Conservation (phyloP, 495 filamentous ascomycete genomes). For the Neurospora tetraspora region DNA sequence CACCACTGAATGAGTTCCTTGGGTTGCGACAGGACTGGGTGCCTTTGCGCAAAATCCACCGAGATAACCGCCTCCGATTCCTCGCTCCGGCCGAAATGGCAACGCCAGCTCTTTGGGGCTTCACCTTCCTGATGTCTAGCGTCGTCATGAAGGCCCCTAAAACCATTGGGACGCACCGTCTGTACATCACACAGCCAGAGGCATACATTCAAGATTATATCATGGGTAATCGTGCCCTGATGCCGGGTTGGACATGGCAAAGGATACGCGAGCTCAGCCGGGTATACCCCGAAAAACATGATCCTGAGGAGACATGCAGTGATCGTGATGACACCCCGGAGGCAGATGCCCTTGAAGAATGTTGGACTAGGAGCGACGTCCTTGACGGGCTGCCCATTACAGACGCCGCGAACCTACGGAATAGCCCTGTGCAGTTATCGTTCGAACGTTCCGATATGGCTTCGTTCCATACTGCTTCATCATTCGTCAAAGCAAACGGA, state of each 20-base stretch:
- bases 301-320: constrained; percentile 9
- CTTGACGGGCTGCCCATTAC: constrained; percentile 39
- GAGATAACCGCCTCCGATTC: constrained; percentile 55
- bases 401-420: constrained; percentile 30
- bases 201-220: constrained; percentile 52
- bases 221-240: constrained; percentile 34
- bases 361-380: constrained; percentile 38
- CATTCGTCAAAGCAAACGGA: constrained; percentile 13
- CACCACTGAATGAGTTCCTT: constrained; percentile 30
- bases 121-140: constrained; percentile 51
- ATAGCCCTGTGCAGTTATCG: constrained; percentile 22
- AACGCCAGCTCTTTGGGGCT: constrained; percentile 56
- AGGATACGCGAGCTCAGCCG: constrained; percentile 48
- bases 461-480: background rate
- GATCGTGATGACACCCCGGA: constrained; percentile 38
- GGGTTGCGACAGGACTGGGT: constrained; percentile 49
- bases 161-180: constrained; percentile 39
- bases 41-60: constrained; percentile 60
- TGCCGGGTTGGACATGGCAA: constrained; percentile 50
- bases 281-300: constrained; percentile 33
- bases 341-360: constrained; percentile 49
- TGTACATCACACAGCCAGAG: constrained; percentile 56
- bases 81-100: constrained; percentile 55
- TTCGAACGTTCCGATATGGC: constrained; percentile 23
- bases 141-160: constrained; percentile 48